A percentile compares a stretch with the other conserved stretches of the same genome.
Evolutionary conservation across 176 grass and related monocot species (phyloP).

Genomic region (Otatea glauca): DNA sequence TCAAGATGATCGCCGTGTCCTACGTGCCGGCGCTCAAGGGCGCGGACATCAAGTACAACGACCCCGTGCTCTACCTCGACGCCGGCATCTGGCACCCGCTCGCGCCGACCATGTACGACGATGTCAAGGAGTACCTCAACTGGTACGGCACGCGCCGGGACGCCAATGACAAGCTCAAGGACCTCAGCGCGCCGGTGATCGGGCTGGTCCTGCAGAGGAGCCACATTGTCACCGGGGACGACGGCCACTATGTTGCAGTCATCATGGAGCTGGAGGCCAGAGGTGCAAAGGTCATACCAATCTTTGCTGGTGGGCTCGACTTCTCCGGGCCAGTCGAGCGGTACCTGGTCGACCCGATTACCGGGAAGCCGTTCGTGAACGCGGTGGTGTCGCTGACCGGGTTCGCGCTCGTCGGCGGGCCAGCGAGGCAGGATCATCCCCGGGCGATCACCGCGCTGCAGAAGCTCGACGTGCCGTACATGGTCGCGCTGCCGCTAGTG

Average conservation of each 20-base stretch:
- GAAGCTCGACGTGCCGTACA: slow-evolving; percentile 98
- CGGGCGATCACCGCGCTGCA: slow-evolving; percentile 79
- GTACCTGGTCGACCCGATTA: slow-evolving; percentile 75
- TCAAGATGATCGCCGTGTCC: slow-evolving; percentile 91
- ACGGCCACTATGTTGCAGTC: slow-evolving; percentile 93
- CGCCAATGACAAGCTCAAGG: slow-evolving; percentile 57
- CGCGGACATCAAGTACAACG: slow-evolving; percentile 71
- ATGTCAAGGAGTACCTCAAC: slow-evolving; percentile 98
- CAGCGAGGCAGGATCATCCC: slow-evolving; percentile 95
- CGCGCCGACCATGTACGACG: slow-evolving; percentile 89
- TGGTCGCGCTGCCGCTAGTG: slow-evolving; percentile 93
- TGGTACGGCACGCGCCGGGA: slow-evolving; percentile 90
- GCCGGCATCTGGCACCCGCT: slow-evolving; percentile 95
- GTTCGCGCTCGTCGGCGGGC: slow-evolving; percentile 93
- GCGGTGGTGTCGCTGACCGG: slow-evolving; percentile 93
- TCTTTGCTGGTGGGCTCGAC: slow-evolving; percentile 92
- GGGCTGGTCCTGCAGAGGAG: slow-evolving; percentile 91
- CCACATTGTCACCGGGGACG: slow-evolving; percentile 97
- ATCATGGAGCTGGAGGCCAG: slow-evolving; percentile 98
- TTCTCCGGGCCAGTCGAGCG: slow-evolving; percentile 69
- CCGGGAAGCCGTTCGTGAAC: slow-evolving; percentile 77
- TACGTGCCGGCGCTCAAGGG: slow-evolving; percentile 73
- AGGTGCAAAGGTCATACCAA: slow-evolving; percentile 88
- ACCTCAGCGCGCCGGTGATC: slow-evolving; percentile 64
- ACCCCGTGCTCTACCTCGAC: slow-evolving; percentile 92